A percentile compares a stretch with the other conserved stretches of the same genome.
Evolutionary conservation across 192 early-diverging fungal genomes (phyloP).

Genomic region (Linnemannia schmuckeri): DNA sequence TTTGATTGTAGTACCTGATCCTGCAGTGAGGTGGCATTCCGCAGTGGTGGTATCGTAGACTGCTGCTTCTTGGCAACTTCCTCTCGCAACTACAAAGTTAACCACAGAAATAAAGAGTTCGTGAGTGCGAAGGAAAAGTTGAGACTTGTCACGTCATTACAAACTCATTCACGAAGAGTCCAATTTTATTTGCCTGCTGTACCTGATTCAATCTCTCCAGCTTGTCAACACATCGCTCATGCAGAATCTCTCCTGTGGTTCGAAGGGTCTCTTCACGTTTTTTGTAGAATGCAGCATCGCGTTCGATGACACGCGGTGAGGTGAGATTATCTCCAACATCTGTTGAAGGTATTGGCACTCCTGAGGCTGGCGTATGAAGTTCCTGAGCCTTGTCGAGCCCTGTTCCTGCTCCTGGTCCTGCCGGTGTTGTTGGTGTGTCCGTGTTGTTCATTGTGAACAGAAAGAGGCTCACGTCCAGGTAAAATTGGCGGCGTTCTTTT

Average conservation of each 20-base stretch:
- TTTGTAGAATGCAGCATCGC: constrained; percentile 6
- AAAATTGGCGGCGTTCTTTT: background rate
- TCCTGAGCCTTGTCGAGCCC: background rate
- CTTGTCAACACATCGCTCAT: constrained; percentile 29
- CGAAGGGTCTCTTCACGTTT: constrained; percentile 25
- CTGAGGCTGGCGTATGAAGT: background rate
- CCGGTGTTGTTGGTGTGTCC: background rate
- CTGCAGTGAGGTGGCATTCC: background rate
- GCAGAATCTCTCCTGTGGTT: constrained; percentile 29
- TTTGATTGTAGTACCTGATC: background rate
- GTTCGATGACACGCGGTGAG: background rate
- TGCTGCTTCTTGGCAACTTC: constrained; percentile 1
- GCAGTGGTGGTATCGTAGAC: background rate
- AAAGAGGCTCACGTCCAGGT: background rate
- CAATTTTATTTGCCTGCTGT: background rate
- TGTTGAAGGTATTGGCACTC: background rate
- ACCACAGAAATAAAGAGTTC: background rate
- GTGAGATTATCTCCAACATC: background rate
- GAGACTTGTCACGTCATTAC: background rate
- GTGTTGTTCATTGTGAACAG: background rate
- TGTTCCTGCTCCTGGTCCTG: background rate
- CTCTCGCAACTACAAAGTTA: constrained; percentile 6
- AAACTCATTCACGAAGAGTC: background rate
- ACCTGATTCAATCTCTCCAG: constrained; percentile 34
- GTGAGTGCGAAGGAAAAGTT: background rate